Conservation (phyloP, 305 asterid species). For the Rubia tinctorum region DNA sequence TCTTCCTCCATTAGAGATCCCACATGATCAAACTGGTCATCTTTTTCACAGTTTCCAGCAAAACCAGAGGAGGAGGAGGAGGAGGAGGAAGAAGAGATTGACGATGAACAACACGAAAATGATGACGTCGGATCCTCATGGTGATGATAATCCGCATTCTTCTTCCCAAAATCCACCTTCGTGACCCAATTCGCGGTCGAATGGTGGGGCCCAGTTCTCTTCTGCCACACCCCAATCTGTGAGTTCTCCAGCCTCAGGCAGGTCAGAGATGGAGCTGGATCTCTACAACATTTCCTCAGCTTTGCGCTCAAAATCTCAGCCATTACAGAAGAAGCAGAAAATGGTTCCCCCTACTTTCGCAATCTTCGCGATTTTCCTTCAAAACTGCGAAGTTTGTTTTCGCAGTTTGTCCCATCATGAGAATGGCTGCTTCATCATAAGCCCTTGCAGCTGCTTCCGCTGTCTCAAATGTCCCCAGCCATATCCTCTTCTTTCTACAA, state of each 20-base stretch:
- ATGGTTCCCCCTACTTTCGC: background rate
- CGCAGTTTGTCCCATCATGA: constrained; percentile 76
- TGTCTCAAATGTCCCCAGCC: constrained; percentile 88
- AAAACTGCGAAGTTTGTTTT: constrained; percentile 58
- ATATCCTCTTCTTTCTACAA: constrained; percentile 72
- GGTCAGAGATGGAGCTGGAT: constrained; percentile 66
- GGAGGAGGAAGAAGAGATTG: constrained; percentile 13
- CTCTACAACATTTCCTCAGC: constrained; percentile 70
- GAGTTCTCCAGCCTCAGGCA: constrained; percentile 74
- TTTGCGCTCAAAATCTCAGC: constrained; percentile 53
- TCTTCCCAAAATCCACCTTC: constrained; percentile 50
- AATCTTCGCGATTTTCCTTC: background rate
- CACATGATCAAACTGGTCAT: background rate
- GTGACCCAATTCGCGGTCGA: constrained; percentile 68
- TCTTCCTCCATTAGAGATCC: constrained; percentile 48
- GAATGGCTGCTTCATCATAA: constrained; percentile 71
- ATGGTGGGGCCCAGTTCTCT: constrained; percentile 42
- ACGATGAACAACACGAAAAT: constrained; percentile 10
- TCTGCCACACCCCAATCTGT: constrained; percentile 84
- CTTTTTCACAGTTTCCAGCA: background rate
- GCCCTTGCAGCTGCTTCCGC: constrained; percentile 85
- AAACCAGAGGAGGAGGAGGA: constrained; percentile 14
- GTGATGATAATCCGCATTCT: constrained; percentile 6
- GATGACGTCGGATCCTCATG: background rate
- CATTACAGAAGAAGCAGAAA: constrained; percentile 16